phyloP scores from a whole-genome alignment of 805 yeast genomes.

The Candida ortonii region DNA sequence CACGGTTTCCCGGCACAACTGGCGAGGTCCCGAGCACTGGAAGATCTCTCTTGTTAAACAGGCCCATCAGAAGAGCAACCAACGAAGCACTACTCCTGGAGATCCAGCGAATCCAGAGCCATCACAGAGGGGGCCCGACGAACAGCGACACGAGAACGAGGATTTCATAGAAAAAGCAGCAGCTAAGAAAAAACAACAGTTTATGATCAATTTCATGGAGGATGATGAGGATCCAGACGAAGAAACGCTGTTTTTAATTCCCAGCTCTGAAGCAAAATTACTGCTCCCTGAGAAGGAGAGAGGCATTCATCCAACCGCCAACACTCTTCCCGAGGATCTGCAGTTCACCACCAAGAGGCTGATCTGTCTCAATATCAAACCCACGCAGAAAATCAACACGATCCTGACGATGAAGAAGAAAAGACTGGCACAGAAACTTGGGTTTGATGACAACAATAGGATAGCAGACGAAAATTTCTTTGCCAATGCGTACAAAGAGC shows the following conservation, averaged over 20 bases:
- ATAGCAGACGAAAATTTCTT: slow-evolving; percentile 50
- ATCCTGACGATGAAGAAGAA: slow-evolving; percentile 26
- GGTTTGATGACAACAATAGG: slow-evolving; percentile 31
- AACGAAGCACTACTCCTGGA: slow-evolving; percentile 3
- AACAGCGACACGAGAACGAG: slow-evolving; percentile 1
- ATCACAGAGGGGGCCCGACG: not conserved
- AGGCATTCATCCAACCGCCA: slow-evolving; percentile 22
- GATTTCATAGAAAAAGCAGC: slow-evolving; percentile 6
- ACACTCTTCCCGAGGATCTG: slow-evolving; percentile 48
- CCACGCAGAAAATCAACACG: slow-evolving; percentile 32
- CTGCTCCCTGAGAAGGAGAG: slow-evolving; percentile 26
- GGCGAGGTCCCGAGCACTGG: slow-evolving; percentile 97
- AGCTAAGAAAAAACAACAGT: slow-evolving; percentile 11
- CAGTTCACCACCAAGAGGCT: slow-evolving; percentile 47
- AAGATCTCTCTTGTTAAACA: slow-evolving; percentile 51
- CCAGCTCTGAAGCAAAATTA: slow-evolving; percentile 22
- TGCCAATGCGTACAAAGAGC: slow-evolving; percentile 45
- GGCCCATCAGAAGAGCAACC: slow-evolving; percentile 6
- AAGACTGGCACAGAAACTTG: slow-evolving; percentile 12
- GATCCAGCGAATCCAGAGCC: not conserved
- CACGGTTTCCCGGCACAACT: slow-evolving; percentile 60
- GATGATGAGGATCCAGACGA: slow-evolving; percentile 25
- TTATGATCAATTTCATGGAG: slow-evolving; percentile 28
- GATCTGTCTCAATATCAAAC: slow-evolving; percentile 46
- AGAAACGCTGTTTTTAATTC: slow-evolving; percentile 26